Evolutionary conservation across 73 alveolate species (phyloP).

Genomic region (Paramecium bursaria): DNA sequence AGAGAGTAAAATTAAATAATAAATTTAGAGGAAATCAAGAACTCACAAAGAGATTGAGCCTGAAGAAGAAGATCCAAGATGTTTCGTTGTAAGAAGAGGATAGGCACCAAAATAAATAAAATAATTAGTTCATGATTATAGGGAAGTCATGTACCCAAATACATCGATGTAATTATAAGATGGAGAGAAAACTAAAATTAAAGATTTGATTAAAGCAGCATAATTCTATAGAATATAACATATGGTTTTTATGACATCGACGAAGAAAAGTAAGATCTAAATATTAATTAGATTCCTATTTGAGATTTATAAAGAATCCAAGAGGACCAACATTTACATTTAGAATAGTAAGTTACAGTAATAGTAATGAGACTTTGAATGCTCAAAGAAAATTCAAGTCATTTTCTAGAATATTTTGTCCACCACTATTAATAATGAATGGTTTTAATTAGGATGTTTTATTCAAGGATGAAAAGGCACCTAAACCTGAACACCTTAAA

Average conservation of each 20-base stretch:
- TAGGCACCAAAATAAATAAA: constrained; percentile 8
- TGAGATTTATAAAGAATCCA: constrained; percentile 84
- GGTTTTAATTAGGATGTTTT: constrained; percentile 55
- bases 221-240: constrained; percentile 82
- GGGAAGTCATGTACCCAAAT: constrained; percentile 69
- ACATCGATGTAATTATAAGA: constrained; percentile 79
- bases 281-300: constrained; percentile 71
- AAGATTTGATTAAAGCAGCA: constrained; percentile 82
- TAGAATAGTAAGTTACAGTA: constrained; percentile 74
- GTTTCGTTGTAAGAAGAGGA: constrained; percentile 63
- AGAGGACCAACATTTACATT: constrained; percentile 90
- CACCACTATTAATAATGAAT: constrained; percentile 64
- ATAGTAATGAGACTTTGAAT: constrained; percentile 75
- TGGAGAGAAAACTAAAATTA: constrained; percentile 79
- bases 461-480: constrained; percentile 46
- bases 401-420: constrained; percentile 67
- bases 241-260: constrained; percentile 84
- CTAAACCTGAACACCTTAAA: constrained; percentile 50
- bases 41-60: constrained; percentile 66
- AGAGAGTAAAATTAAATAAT: constrained; percentile 35
- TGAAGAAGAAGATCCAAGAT: constrained; percentile 63
- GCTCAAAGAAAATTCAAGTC: constrained; percentile 76
- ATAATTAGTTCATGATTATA: constrained; percentile 56
- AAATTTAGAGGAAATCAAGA: constrained; percentile 61
- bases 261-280: constrained; percentile 72